Conservation (phyloP, 306 rosid genomes). For the Malus sieversii region DNA sequence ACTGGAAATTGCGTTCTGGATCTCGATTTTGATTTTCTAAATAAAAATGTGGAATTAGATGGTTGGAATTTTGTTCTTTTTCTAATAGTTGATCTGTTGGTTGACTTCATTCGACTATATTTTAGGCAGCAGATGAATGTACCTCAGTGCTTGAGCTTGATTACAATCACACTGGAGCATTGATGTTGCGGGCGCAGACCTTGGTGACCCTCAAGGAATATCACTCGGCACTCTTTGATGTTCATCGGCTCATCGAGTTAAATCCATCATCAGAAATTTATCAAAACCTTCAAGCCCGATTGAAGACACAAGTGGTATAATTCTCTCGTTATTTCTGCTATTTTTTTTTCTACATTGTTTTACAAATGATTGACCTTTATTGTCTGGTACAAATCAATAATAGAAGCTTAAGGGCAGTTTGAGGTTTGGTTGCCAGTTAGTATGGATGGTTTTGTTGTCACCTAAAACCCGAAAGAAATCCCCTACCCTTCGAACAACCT, state of each 20-base stretch:
- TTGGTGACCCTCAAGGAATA: conserved; percentile 78
- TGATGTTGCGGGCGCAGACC: conserved; percentile 85
- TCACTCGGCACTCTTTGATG: conserved; percentile 89
- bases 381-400: neutral
- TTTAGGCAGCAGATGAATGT: conserved; percentile 88
- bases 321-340: conserved; percentile 7
- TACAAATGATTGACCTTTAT: neutral
- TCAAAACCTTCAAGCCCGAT: conserved; percentile 80
- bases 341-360: conserved; percentile 17
- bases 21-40: neutral
- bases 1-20: neutral
- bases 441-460: neutral
- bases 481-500: neutral
- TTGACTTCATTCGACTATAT: conserved; percentile 9
- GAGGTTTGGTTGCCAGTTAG: neutral
- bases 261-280: conserved; percentile 90
- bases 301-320: conserved; percentile 82
- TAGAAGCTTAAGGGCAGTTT: neutral
- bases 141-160: conserved; percentile 90
- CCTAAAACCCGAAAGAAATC: neutral
- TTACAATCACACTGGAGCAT: conserved; percentile 68
- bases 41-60: neutral
- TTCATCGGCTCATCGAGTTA: conserved; percentile 71
- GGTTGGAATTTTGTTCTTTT: neutral
- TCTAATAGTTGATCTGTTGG: neutral